Evolutionary conservation across 805 yeast species (phyloP), one percentile per base, ranked within the genome.

Genomic region (Tetrapisispora nanseiensis): DNA sequence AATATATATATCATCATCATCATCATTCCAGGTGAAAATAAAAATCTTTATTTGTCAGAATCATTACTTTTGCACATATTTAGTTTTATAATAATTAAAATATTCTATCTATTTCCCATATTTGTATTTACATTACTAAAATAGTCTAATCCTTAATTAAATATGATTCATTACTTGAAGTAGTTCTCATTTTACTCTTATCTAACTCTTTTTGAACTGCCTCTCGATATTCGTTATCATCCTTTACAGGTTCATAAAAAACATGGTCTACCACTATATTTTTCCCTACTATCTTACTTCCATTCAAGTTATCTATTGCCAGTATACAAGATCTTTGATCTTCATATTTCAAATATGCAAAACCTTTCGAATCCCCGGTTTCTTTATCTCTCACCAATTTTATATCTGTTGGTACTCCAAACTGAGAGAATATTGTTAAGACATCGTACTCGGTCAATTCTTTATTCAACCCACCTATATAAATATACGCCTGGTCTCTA

Each of bases 281-380:
- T 27, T 73, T 59, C 9, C 80, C 85, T 33, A 72, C 68, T 1
- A 84, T 46, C 22, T 55, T 63, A 1, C 69, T 59, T 1, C 95
- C 95, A 56, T 86, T 85, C 48, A 90, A 68, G 57, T 90, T 90
- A 61, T 90, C 97, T 3, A 90, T 80, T 0, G 97, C 95, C 22
- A 90, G 66, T 0, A 86, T 73, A 16, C 95, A 78, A 2, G 94
- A 82, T 39, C 82, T 67, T 61, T 79, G 85, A 51, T 84, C 86
- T 50, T 82, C 90, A 54, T 85, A 90, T 59, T 86, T 84, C 49
- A 90, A 60, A 64, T 79, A 87, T 4, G 82, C 92, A 67, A 80
- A 85, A 6, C 95, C 92, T 42, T 71, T 69, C 2, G 86, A 76
- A 42, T 72, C 72, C 2, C 86, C 86, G 0, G 82, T 71, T 3